Conservation (phyloP, 2,329 filamentous ascomycete genomes). For the Penicillium sp. region DNA sequence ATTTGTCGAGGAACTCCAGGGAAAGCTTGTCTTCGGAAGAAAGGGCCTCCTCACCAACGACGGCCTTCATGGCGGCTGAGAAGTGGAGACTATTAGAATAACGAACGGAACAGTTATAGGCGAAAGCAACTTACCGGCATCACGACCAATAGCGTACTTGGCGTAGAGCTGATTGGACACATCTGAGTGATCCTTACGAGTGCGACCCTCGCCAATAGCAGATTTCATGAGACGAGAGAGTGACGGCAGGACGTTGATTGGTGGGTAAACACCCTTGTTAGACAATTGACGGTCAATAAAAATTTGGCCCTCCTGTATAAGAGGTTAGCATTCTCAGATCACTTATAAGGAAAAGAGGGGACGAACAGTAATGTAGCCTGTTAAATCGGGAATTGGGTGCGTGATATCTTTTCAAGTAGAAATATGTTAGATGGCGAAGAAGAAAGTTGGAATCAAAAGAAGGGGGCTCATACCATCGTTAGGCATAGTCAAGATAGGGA, state of each 20-base stretch:
- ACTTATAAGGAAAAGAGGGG: neutral
- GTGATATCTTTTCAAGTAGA: conserved; percentile 73
- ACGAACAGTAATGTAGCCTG: conserved; percentile 83
- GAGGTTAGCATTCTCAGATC: neutral
- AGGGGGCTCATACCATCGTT: conserved; percentile 72
- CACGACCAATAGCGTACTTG: conserved; percentile 98
- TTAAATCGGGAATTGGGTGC: conserved; percentile 97
- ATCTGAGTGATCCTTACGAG: conserved; percentile 94
- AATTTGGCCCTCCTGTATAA: conserved; percentile 80
- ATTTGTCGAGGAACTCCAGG: conserved; percentile 97
- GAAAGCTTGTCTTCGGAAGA: conserved; percentile 97
- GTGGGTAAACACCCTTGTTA: conserved; percentile 98
- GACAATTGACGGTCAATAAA: conserved; percentile 91
- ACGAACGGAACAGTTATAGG: too few relatives aligned
- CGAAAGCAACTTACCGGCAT: conserved; percentile 62
- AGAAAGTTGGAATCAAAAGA: neutral
- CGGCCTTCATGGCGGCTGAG: conserved; percentile 92
- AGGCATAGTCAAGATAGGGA: conserved; percentile 98
- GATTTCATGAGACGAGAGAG: conserved; percentile 99
- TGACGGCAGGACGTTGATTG: conserved; percentile 97
- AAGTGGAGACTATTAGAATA: conserved; percentile 3
- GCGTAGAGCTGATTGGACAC: conserved; percentile 99
- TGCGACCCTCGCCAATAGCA: conserved; percentile 96
- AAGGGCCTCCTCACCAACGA: conserved; percentile 96
- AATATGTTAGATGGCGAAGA: conserved; percentile 8